Evolutionary conservation across 2,329 filamentous ascomycete genomes (phyloP), one percentile per base, ranked within the genome.

Genomic region (Chrysoporthe deuterocubensis): DNA sequence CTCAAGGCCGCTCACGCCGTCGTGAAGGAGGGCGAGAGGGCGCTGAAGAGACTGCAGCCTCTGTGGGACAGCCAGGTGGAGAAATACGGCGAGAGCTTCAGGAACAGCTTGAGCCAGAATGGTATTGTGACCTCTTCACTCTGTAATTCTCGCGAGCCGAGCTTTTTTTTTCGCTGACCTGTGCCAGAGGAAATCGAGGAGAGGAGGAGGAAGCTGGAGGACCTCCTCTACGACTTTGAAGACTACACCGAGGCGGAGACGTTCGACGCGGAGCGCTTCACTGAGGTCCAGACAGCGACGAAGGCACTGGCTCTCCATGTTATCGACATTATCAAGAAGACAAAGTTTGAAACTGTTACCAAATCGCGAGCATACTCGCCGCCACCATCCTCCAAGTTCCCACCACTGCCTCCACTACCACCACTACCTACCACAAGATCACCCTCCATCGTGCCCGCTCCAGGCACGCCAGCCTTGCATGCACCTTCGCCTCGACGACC

Each of bases 171-270:
- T 32, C 59, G 14, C 69, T 69, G 34, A 63, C 59, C 16, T 32
- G n/a, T 37, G 16, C 6, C 58, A 64, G 62, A 64, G 34, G 57
- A 59, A 2, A 59, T 70, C 11, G 67, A 68, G 26, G 59, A 68
- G 42, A 66, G 50, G 32, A 46, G 69, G 52, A 61, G 62, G 32
- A 60, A 43, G 66, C 34, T 68, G 43, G 66, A 68, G 60, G 78
- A 81, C 64, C 72, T 81, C 3, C 75, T 82, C 7, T 82, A 81
- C 71, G 80, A 82, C 67, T 78, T 83, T 56, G 81, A 83, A 52
- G 81, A 82, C 72, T 81, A 77, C 66, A 77, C 77, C 40, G 76
- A 80, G 37, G 70, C 74, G 6, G 78, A 78, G 58, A 74, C 77
- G 4, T 82, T 81, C 65, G 77, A 80, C 11, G 70, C 72, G 26